phyloP scores from a whole-genome alignment of 306 rosid genomes.

The Datisca glomerata region DNA sequence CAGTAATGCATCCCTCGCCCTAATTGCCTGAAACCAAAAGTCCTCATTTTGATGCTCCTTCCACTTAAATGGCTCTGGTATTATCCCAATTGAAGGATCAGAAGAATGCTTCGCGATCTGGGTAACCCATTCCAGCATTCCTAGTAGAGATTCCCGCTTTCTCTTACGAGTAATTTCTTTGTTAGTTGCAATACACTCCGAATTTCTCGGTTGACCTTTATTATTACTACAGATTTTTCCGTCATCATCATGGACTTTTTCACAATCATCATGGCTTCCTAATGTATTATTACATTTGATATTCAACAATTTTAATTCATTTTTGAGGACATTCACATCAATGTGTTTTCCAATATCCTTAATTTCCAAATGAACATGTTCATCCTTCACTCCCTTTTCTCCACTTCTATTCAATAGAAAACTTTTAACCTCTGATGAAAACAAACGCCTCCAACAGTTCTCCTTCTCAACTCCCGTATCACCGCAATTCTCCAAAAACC shows the following conservation, averaged over 20 bases:
- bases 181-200: constrained; percentile 16
- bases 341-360: constrained; percentile 15
- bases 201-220: constrained; percentile 9
- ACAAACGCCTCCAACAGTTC: constrained; percentile 11
- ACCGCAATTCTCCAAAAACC: constrained; percentile 34
- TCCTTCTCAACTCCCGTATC: constrained; percentile 28
- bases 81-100: constrained; percentile 29
- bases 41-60: constrained; percentile 28
- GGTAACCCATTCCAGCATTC: constrained; percentile 62
- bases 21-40: constrained; percentile 44
- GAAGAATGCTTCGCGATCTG: constrained; percentile 36
- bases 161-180: constrained; percentile 35
- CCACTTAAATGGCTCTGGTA: constrained; percentile 57
- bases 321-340: constrained; percentile 11
- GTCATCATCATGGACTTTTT: constrained; percentile 7
- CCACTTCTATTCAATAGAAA: constrained; percentile 14
- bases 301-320: constrained; percentile 14
- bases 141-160: constrained; percentile 43
- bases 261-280: constrained; percentile 10
- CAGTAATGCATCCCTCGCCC: constrained; percentile 36
- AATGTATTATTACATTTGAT: constrained; percentile 4
- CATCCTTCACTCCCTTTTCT: background rate
- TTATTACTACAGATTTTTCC: background rate
- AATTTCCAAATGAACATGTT: constrained; percentile 2
- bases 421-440: constrained; percentile 31